Evolutionary conservation across 495 filamentous ascomycete species (phyloP).

Genomic region (Penicillium mononematosum): DNA sequence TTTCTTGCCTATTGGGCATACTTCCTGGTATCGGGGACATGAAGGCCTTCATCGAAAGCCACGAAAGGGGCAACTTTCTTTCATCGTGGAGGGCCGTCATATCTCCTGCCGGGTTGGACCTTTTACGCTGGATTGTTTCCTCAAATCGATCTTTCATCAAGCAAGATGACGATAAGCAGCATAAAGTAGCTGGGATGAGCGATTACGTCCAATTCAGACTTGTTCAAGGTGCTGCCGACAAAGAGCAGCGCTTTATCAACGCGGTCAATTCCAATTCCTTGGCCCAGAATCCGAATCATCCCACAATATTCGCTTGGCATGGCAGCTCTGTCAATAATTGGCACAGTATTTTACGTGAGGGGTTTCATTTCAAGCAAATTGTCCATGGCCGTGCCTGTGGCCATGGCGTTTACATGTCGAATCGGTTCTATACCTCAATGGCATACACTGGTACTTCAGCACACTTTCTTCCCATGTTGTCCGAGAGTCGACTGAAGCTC

Average conservation of each 20-base stretch:
- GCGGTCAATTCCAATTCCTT: constrained; percentile 53
- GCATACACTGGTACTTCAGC: constrained; percentile 45
- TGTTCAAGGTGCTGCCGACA: constrained; percentile 86
- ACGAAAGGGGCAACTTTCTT: constrained; percentile 41
- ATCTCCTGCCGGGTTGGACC: constrained; percentile 61
- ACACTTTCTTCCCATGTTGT: constrained; percentile 49
- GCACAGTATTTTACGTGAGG: constrained; percentile 86
- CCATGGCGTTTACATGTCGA: constrained; percentile 78
- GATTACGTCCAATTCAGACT: constrained; percentile 82
- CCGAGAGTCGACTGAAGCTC: constrained; percentile 60
- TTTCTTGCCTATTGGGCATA: constrained; percentile 61
- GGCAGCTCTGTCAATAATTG: constrained; percentile 77
- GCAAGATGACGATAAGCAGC: constrained; percentile 55
- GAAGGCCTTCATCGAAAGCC: constrained; percentile 53
- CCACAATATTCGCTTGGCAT: constrained; percentile 82
- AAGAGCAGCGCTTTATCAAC: constrained; percentile 75
- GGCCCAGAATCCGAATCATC: constrained; percentile 43
- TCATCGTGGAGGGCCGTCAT: constrained; percentile 61
- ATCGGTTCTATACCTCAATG: constrained; percentile 54
- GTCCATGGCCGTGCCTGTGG: constrained; percentile 70
- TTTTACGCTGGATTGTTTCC: constrained; percentile 87
- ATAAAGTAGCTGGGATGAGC: constrained; percentile 63
- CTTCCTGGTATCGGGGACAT: constrained; percentile 68
- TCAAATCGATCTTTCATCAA: constrained; percentile 88
- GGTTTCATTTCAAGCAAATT: constrained; percentile 66